These are phyloP conservation scores for Pluteus cervinus DNA, from an alignment of 768 basidiomycete genomes.

Conservation along the genomic window DNA sequence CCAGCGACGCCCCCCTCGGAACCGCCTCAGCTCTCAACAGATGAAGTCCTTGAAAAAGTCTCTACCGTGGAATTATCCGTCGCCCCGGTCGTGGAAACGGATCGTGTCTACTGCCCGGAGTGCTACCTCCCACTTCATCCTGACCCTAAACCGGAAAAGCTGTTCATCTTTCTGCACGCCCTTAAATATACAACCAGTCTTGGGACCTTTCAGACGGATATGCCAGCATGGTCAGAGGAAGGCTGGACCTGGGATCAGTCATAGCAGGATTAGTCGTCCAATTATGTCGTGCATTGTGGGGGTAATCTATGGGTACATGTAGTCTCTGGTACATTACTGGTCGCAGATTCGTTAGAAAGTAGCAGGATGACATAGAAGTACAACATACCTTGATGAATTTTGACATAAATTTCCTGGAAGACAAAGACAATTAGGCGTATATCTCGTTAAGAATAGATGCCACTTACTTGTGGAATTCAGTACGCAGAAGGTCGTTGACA, in stretches of 20 bases:
- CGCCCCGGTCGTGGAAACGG: conserved; percentile 27
- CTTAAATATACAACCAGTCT: conserved; percentile 75
- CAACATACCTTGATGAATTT: conserved; percentile 77
- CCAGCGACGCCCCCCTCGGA: too few species aligned
- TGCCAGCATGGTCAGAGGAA: conserved; percentile 85
- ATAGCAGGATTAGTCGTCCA: conserved; percentile 2
- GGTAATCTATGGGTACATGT: conserved; percentile 13
- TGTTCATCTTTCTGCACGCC: conserved; percentile 97
- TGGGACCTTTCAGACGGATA: conserved; percentile 78
- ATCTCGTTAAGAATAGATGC: neutral
- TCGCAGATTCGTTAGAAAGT: neutral
- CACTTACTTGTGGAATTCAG: conserved; percentile 87
- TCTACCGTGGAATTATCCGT: conserved; percentile 30
- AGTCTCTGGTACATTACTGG: conserved; percentile 12
- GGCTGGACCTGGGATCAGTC: conserved; percentile 62
- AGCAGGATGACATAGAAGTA: conserved; percentile 3
- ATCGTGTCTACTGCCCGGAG: conserved; percentile 72
- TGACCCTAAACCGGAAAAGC: conserved; percentile 85
- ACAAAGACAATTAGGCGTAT: conserved; percentile 1
- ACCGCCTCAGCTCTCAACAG: conserved; percentile 34
- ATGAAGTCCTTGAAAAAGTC: conserved; percentile 44
- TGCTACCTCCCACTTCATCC: conserved; percentile 92
- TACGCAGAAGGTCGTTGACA: conserved; percentile 92
- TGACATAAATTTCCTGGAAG: conserved; percentile 79
- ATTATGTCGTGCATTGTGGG: conserved; percentile 5